Evolutionary conservation across 768 basidiomycete species (phyloP).

Genomic region (Boletellus ananiceps): DNA sequence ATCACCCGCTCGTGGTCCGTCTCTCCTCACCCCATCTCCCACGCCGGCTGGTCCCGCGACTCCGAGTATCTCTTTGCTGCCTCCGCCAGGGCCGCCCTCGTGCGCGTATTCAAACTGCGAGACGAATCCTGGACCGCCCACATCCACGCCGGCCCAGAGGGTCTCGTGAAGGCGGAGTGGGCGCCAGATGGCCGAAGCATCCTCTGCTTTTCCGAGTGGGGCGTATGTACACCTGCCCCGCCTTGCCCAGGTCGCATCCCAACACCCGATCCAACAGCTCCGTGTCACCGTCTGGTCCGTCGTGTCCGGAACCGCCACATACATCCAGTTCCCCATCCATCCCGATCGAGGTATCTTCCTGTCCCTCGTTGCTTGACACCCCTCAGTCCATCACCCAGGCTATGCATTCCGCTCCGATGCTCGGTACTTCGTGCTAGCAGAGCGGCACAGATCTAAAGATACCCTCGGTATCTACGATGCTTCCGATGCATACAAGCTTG

Average conservation of each 20-base stretch:
- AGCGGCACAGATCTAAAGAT: conserved; percentile 88
- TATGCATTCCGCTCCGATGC: conserved; percentile 78
- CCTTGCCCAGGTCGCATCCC: neutral
- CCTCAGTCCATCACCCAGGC: conserved; percentile 38
- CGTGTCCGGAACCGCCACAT: conserved; percentile 64
- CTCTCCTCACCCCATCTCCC: conserved; percentile 53
- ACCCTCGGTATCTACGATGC: conserved; percentile 82
- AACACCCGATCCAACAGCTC: conserved; percentile 45
- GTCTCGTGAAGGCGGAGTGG: conserved; percentile 87
- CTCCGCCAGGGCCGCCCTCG: conserved; percentile 64
- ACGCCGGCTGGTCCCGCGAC: conserved; percentile 82
- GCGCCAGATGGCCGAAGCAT: conserved; percentile 79
- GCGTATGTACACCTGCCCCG: conserved; percentile 52
- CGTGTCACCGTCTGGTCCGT: conserved; percentile 86
- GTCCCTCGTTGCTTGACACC: neutral
- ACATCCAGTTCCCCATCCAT: conserved; percentile 83
- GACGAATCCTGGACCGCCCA: conserved; percentile 76
- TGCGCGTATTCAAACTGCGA: conserved; percentile 73
- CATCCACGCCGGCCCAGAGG: conserved; percentile 79
- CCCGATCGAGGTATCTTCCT: conserved; percentile 60
- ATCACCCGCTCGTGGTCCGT: conserved; percentile 79
- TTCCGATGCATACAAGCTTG: conserved; percentile 61
- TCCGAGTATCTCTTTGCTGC: conserved; percentile 83
- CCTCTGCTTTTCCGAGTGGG: conserved; percentile 90
- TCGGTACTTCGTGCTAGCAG: conserved; percentile 80